These are phyloP conservation scores for Epichloe amarillans DNA, from an alignment of 2,329 filamentous ascomycete genomes.

Conservation along the genomic window DNA sequence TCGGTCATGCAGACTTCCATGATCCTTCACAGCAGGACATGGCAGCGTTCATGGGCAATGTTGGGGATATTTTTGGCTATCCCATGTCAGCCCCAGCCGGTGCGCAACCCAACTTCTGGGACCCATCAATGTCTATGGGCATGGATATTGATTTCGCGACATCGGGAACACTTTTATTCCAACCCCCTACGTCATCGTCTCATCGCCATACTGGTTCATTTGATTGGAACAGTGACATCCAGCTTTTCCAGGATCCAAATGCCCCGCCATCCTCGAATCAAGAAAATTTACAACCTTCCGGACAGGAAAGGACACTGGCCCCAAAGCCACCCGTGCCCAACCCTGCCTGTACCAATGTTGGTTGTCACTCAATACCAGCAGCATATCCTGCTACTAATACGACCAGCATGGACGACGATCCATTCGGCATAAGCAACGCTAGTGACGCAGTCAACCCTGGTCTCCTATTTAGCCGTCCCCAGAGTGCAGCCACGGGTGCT, in stretches of 20 bases:
- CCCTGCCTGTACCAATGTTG: constrained; percentile 9
- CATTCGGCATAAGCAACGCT: constrained; percentile 34
- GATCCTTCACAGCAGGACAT: constrained; percentile 36
- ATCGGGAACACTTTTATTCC: constrained; percentile 30
- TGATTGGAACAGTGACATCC: constrained; percentile 43
- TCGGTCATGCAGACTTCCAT: constrained; percentile 37
- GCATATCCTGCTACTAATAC: constrained; percentile 26
- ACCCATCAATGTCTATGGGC: constrained; percentile 35
- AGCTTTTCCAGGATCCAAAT: constrained; percentile 38
- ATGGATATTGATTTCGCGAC: constrained; percentile 48
- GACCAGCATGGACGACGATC: constrained; percentile 30
- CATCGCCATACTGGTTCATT: constrained; percentile 37
- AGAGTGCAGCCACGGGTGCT: constrained; percentile 32
- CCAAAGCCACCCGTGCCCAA: constrained; percentile 32
- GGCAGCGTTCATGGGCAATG: constrained; percentile 30
- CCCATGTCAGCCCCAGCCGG: constrained; percentile 45
- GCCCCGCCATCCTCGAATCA: constrained; percentile 21
- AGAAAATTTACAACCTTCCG: constrained; percentile 23
- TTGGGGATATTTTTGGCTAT: constrained; percentile 45
- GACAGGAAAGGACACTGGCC: constrained; percentile 33
- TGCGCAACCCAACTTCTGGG: constrained; percentile 43
- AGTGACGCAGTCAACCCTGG: constrained; percentile 44
- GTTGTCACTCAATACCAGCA: constrained; percentile 21
- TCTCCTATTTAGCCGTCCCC: constrained; percentile 40
- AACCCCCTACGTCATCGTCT: constrained; percentile 15